Conservation (phyloP, 2,329 filamentous ascomycete species). For the Alternaria postmessia region DNA sequence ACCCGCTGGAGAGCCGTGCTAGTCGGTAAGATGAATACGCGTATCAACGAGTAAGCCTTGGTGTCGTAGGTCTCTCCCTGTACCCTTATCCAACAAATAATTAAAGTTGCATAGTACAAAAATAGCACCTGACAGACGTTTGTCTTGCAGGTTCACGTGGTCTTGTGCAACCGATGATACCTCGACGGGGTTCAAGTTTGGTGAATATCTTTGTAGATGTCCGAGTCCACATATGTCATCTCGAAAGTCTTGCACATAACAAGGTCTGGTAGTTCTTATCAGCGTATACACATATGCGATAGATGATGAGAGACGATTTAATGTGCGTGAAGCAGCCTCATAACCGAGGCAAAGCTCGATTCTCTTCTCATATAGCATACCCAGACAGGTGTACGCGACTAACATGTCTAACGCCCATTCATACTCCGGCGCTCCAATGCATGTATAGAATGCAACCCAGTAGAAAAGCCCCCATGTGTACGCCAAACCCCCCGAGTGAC, state of each 20-base stretch:
- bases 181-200: background rate
- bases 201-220: background rate
- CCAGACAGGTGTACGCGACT: slow-evolving; percentile 4
- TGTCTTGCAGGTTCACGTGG: background rate
- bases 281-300: background rate
- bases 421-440: slow-evolving; percentile 22
- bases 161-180: background rate
- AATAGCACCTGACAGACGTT: background rate
- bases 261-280: background rate
- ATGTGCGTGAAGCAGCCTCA: background rate
- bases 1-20: background rate
- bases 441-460: slow-evolving; percentile 14
- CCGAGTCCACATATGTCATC: background rate
- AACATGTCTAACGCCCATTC: slow-evolving; percentile 14
- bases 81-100: background rate
- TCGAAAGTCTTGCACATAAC: background rate
- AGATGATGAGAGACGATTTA: background rate
- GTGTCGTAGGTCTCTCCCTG: background rate
- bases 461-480: slow-evolving; percentile 2
- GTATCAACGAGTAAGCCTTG: background rate
- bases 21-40: background rate
- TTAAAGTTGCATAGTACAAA: background rate
- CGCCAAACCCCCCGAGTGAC: slow-evolving; percentile 12
- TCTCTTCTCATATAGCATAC: slow-evolving; percentile 8
- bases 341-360: slow-evolving; percentile 6